These are phyloP conservation scores for Pseudopithomyces chartarum DNA, from an alignment of 2,329 filamentous ascomycete species.

Conservation along the genomic window DNA sequence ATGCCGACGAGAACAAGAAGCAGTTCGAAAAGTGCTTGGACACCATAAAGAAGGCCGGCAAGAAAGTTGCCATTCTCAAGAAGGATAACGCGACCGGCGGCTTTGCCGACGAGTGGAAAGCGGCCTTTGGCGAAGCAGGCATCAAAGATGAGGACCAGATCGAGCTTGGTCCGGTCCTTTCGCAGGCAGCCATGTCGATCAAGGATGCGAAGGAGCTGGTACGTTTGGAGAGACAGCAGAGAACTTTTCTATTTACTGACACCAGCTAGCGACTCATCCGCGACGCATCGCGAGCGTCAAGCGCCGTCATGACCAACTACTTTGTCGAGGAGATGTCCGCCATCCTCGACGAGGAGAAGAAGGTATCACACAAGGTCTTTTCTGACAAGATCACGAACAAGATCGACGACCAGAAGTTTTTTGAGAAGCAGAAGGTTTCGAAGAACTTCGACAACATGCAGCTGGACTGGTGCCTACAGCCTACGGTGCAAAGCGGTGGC, in stretches of 20 bases:
- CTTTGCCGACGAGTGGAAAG: slow-evolving; percentile 97
- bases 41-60: slow-evolving; percentile 84
- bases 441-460: slow-evolving; percentile 85
- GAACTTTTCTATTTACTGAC: not conserved
- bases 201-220: slow-evolving; percentile 94
- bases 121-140: slow-evolving; percentile 70
- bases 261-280: slow-evolving; percentile 77
- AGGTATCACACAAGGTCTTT: slow-evolving; percentile 86
- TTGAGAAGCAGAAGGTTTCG: slow-evolving; percentile 83
- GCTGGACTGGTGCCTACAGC: slow-evolving; percentile 92
- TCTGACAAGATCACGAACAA: slow-evolving; percentile 89
- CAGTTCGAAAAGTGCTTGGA: slow-evolving; percentile 84
- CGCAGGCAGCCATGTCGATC: slow-evolving; percentile 80
- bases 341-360: slow-evolving; percentile 94
- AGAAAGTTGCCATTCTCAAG: slow-evolving; percentile 84
- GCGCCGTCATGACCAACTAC: slow-evolving; percentile 92
- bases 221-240: slow-evolving; percentile 21
- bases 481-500: slow-evolving; percentile 91
- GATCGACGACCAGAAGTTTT: slow-evolving; percentile 92
- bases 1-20: slow-evolving; percentile 88
- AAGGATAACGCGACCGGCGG: slow-evolving; percentile 86
- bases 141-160: slow-evolving; percentile 88
- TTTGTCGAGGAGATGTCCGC: slow-evolving; percentile 98
- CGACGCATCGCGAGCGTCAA: slow-evolving; percentile 90
- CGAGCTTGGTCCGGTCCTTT: slow-evolving; percentile 82